Percentiles rank a stretch among this genome's conserved stretches.
Evolutionary conservation across 176 grass and related monocot species (phyloP).

Genomic region (Guadua angustifolia): DNA sequence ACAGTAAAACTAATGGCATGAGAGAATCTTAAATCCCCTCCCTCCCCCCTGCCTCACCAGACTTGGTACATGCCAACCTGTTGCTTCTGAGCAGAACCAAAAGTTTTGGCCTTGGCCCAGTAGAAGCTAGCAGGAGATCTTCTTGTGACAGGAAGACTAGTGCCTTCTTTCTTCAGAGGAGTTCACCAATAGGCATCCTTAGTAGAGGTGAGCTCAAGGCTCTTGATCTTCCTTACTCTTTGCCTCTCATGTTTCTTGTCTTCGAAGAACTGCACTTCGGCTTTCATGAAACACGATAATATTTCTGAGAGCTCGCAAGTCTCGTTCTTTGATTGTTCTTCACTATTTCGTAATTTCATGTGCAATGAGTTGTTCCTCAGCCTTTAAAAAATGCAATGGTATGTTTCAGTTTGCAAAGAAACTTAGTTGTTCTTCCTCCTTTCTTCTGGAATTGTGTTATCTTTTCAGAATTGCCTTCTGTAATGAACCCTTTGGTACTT

Average conservation of each 20-base stretch:
- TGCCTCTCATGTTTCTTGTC: constrained; percentile 29
- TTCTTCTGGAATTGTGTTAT: constrained; percentile 6
- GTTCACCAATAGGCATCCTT: constrained; percentile 18
- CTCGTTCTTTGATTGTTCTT: not conserved
- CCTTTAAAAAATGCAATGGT: not conserved
- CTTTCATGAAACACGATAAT: constrained; percentile 20
- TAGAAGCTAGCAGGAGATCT: constrained; percentile 46
- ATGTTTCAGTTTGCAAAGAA: constrained; percentile 28
- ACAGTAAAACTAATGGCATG: constrained; percentile 63
- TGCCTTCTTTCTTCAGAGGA: constrained; percentile 44
- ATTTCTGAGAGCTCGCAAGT: not conserved
- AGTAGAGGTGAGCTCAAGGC: constrained; percentile 49
- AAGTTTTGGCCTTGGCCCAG: constrained; percentile 29
- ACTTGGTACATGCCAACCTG: constrained; percentile 65
- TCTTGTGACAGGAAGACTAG: constrained; percentile 35
- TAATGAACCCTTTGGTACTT: not conserved
- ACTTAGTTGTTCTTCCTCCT: not conserved
- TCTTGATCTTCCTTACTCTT: constrained; percentile 17
- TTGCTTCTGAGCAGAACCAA: constrained; percentile 52
- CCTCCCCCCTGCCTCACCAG: constrained; percentile 48
- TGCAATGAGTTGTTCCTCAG: not conserved
- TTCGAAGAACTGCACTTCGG: not conserved
- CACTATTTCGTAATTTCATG: not conserved
- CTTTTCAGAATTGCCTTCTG: constrained; percentile 1
- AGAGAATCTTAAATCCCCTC: constrained; percentile 70